Evolutionary conservation across 2,329 filamentous ascomycete species (phyloP).

Genomic region (Fusarium graminum): DNA sequence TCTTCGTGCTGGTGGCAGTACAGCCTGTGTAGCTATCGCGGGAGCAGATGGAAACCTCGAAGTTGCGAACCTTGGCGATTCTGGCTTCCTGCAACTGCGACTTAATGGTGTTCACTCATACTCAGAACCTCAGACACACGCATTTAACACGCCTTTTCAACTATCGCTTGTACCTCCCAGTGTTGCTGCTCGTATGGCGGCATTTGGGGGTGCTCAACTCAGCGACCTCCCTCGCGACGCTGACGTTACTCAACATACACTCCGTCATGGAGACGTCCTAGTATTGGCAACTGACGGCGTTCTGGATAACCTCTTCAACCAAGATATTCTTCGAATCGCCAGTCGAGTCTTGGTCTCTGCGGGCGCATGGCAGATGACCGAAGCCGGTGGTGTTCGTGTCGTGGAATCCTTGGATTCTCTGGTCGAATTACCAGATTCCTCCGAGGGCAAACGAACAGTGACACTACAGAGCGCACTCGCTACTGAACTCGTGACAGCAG

Average conservation of each 20-base stretch:
- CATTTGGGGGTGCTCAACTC: slow-evolving; percentile 85
- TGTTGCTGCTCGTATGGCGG: slow-evolving; percentile 81
- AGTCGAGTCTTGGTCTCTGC: slow-evolving; percentile 79
- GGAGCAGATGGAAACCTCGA: slow-evolving; percentile 80
- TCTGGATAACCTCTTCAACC: slow-evolving; percentile 94
- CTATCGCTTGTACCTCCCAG: slow-evolving; percentile 87
- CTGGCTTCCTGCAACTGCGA: slow-evolving; percentile 88
- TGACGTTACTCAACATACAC: slow-evolving; percentile 78
- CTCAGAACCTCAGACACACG: slow-evolving; percentile 91
- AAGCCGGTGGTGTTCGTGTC: slow-evolving; percentile 71
- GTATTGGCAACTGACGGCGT: slow-evolving; percentile 95
- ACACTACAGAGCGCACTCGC: slow-evolving; percentile 85
- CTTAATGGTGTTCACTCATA: slow-evolving; percentile 86
- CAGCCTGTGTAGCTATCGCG: slow-evolving; percentile 87
- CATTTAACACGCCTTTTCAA: slow-evolving; percentile 97
- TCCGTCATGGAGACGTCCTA: slow-evolving; percentile 93
- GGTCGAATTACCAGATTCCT: slow-evolving; percentile 48
- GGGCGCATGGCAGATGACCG: slow-evolving; percentile 79
- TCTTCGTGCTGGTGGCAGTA: slow-evolving; percentile 88
- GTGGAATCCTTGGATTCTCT: slow-evolving; percentile 69
- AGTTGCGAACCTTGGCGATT: slow-evolving; percentile 95
- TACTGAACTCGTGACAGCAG: slow-evolving; percentile 81
- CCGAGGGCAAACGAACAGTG: slow-evolving; percentile 50
- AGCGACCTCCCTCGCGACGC: slow-evolving; percentile 88
- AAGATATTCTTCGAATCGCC: slow-evolving; percentile 86